Evolutionary conservation across 768 basidiomycete genomes (phyloP).

Genomic region (Auricularia sp.): DNA sequence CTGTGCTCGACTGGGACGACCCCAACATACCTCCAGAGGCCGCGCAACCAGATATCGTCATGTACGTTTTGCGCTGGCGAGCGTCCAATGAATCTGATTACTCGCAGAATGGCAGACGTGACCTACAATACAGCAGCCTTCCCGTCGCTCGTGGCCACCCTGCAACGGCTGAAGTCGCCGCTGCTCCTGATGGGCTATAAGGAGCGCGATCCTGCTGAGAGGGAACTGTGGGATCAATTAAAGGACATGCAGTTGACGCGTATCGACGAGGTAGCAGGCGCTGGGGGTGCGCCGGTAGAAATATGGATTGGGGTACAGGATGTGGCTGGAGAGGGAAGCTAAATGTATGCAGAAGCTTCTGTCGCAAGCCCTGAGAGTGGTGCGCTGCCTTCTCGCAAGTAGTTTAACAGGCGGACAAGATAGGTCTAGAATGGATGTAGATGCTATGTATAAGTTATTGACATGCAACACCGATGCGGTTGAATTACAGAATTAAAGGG

Average conservation of each 20-base stretch:
- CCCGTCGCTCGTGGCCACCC: constrained; percentile 60
- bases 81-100: background rate
- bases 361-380: no score
- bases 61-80: background rate
- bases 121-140: constrained; percentile 87
- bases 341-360: no score
- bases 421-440: no score
- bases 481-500: no score
- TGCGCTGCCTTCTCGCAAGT: no score
- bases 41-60: background rate
- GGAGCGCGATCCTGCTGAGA: constrained; percentile 68
- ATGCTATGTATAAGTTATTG: no score
- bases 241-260: constrained; percentile 42
- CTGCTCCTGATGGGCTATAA: constrained; percentile 74
- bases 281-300: constrained; percentile 55
- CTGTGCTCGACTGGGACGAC: constrained; percentile 69
- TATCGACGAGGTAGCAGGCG: constrained; percentile 46
- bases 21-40: constrained; percentile 36
- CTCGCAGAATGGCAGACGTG: constrained; percentile 79
- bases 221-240: constrained; percentile 60
- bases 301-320: constrained; percentile 45
- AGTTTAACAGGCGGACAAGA: no score
- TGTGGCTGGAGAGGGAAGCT: no score
- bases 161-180: constrained; percentile 40
- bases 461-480: no score